Conservation (phyloP, 352 stramenopile species). For the Phytopythium aichiense region DNA sequence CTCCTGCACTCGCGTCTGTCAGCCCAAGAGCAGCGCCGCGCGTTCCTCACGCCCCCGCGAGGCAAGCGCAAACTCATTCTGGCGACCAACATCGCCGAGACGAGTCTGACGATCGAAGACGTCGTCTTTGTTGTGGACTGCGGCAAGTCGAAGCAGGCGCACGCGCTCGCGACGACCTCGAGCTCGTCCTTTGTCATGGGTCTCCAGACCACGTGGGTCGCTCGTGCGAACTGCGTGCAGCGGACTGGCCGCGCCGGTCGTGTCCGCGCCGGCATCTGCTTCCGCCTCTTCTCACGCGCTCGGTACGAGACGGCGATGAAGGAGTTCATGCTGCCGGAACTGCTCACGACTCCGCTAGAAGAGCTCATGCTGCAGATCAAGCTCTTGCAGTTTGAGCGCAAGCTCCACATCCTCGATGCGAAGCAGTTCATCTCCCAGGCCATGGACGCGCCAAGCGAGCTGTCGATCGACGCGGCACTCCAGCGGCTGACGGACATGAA, state of each 20-base stretch:
- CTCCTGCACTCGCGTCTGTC: constrained; percentile 74
- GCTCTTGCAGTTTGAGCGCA: constrained; percentile 70
- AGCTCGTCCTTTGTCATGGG: constrained; percentile 88
- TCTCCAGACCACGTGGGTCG: constrained; percentile 83
- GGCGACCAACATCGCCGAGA: constrained; percentile 96
- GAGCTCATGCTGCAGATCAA: constrained; percentile 76
- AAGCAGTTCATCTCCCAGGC: constrained; percentile 90
- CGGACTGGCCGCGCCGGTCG: constrained; percentile 91
- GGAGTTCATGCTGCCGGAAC: constrained; percentile 69
- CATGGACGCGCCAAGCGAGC: constrained; percentile 91
- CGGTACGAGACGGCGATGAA: constrained; percentile 70
- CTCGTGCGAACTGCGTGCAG: constrained; percentile 87
- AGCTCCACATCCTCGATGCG: constrained; percentile 58
- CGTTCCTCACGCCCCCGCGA: constrained; percentile 54
- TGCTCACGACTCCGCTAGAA: constrained; percentile 69
- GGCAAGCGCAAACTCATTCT: constrained; percentile 83
- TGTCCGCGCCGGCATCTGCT: constrained; percentile 92
- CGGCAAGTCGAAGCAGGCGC: constrained; percentile 79
- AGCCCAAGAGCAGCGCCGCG: constrained; percentile 59
- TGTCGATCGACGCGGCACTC: constrained; percentile 89
- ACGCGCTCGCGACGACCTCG: constrained; percentile 51
- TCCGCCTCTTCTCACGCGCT: constrained; percentile 69
- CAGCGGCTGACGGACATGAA: constrained; percentile 83
- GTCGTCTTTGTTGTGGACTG: constrained; percentile 90
- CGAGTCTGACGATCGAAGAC: constrained; percentile 95